Percentiles rank a stretch among this genome's conserved stretches.
These are phyloP conservation scores for Plasmodium malariae DNA, from an alignment of 169 alveolate genomes.

Conservation along the genomic window DNA sequence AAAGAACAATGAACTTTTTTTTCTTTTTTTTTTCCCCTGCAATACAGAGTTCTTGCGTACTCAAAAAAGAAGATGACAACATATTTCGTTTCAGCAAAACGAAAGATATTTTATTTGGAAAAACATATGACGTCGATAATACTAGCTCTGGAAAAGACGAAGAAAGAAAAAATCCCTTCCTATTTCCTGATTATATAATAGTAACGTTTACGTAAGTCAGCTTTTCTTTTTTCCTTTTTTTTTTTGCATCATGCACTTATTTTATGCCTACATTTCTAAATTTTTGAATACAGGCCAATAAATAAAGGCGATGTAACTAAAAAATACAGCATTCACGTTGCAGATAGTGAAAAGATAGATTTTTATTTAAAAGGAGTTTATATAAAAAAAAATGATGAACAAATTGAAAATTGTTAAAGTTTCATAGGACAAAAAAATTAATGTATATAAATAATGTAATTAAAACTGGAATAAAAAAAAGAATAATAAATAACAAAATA, in stretches of 20 bases:
- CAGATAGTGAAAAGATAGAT: conserved; percentile 16
- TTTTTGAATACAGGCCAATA: conserved; percentile 43
- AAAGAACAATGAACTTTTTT: no score
- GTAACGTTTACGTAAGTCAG: conserved; percentile 56
- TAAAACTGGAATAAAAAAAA: not conserved
- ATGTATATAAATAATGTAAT: not conserved
- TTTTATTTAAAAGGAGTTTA: conserved; percentile 74
- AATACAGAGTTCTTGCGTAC: not conserved
- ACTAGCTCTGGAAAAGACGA: conserved; percentile 11
- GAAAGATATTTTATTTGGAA: conserved; percentile 60
- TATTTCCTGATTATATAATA: conserved; percentile 63
- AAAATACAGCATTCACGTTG: conserved; percentile 46
- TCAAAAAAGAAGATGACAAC: conserved; percentile 6
- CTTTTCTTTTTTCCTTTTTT: conserved; percentile 15
- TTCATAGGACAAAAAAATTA: conserved; percentile 30
- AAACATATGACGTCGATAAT: conserved; percentile 36
- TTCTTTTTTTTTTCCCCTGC: no score
- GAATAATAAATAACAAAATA: not conserved
- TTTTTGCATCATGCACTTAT: not conserved
- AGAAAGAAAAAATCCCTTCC: conserved; percentile 52
- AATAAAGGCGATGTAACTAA: conserved; percentile 44
- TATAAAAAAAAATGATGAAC: conserved; percentile 42
- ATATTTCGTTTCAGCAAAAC: conserved; percentile 69
- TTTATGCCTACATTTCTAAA: not conserved
- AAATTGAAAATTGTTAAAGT: conserved; percentile 18